Percentiles rank a stretch among this genome's conserved stretches.
These are phyloP conservation scores for Ophiostoma sp. DNA, from an alignment of 2,329 filamentous ascomycete genomes.

Conservation along the genomic window DNA sequence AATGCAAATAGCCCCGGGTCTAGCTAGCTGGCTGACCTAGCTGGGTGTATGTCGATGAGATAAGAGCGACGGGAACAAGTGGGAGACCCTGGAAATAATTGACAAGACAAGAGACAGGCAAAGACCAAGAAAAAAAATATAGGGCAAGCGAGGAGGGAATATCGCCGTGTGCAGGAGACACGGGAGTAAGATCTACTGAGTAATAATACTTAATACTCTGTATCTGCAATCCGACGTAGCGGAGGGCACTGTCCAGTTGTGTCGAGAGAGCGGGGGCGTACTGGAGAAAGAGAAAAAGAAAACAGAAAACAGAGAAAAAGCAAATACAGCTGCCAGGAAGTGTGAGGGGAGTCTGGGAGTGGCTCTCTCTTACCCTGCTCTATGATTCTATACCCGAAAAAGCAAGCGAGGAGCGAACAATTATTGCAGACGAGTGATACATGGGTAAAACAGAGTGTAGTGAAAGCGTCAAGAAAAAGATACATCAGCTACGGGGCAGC, in stretches of 20 bases:
- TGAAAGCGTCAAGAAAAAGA: not conserved
- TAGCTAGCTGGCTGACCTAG: not conserved
- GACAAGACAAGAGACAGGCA: not conserved
- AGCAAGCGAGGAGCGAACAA: not conserved
- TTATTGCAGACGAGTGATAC: not conserved
- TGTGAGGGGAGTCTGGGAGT: not conserved
- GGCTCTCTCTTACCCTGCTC: too few relatives aligned
- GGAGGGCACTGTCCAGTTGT: conserved; percentile 1
- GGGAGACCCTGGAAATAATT: not conserved
- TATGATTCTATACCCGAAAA: too few relatives aligned
- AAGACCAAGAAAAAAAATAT: not conserved
- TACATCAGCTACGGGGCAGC: not conserved
- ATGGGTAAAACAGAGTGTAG: too few relatives aligned
- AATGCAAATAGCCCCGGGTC: not conserved
- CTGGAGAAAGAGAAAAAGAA: conserved; percentile 12
- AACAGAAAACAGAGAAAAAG: not conserved
- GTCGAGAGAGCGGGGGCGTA: conserved; percentile 9
- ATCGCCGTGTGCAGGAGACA: not conserved
- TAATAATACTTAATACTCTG: too few relatives aligned
- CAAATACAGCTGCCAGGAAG: conserved; percentile 8
- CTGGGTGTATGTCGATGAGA: conserved; percentile 10
- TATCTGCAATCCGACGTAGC: not conserved
- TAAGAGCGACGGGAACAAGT: conserved; percentile 9
- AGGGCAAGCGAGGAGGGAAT: conserved; percentile 2
- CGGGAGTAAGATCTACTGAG: not conserved